phyloP scores from a whole-genome alignment of 2,329 filamentous ascomycete genomes.

The Uncinocarpus reesii region DNA sequence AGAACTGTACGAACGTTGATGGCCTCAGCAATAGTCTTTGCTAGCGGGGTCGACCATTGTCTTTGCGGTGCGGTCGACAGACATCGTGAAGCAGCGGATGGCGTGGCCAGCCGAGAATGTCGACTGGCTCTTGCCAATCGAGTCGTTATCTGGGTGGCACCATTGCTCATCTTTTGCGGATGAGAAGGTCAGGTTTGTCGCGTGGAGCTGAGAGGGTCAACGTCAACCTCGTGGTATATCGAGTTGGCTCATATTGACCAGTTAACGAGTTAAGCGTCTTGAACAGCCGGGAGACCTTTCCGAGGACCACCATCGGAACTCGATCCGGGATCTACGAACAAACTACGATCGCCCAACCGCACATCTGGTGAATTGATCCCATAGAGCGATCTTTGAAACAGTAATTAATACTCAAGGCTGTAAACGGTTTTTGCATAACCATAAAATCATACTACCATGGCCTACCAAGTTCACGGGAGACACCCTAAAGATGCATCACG shows the following conservation, averaged over 20 bases:
- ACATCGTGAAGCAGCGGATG: slow-evolving; percentile 22
- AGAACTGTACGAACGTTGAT: slow-evolving; percentile 57
- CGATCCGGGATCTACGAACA: not conserved
- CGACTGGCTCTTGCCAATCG: slow-evolving; percentile 17
- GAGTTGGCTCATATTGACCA: no score
- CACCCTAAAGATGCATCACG: no score
- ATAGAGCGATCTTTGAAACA: no score
- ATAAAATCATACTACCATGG: no score
- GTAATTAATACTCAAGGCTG: no score
- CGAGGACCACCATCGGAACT: not conserved
- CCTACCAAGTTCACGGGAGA: no score
- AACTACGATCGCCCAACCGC: no score
- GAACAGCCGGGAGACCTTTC: slow-evolving; percentile 2
- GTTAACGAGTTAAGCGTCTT: not conserved
- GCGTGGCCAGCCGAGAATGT: slow-evolving; percentile 14
- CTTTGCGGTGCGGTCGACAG: slow-evolving; percentile 34
- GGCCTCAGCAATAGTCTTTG: slow-evolving; percentile 74
- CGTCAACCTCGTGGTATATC: not conserved
- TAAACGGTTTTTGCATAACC: no score
- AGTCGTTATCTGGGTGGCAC: slow-evolving; percentile 15
- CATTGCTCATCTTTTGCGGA: slow-evolving; percentile 19
- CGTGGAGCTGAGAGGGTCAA: slow-evolving; percentile 1
- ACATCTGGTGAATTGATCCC: no score
- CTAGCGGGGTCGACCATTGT: slow-evolving; percentile 85
- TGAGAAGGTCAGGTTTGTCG: slow-evolving; percentile 7